Percentiles rank a stretch among this genome's conserved stretches.
phyloP scores from a whole-genome alignment of 345 rosid species.

The Citrus glauca region DNA sequence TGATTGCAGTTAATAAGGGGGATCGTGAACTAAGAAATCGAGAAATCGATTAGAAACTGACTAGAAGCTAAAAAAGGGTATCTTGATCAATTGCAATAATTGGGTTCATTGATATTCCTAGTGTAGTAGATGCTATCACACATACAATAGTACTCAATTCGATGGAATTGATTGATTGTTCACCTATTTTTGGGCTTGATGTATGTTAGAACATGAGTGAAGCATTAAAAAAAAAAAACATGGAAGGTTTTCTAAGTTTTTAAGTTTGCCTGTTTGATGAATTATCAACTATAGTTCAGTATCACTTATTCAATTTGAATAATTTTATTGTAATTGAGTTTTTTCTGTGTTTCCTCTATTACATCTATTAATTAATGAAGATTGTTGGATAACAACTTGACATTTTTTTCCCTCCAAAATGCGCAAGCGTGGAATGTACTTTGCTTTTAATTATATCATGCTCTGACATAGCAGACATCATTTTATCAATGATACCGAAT shows the following conservation, averaged over 20 bases:
- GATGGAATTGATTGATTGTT: no score
- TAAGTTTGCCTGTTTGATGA: background rate
- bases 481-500: conserved; percentile 11
- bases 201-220: background rate
- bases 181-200: background rate
- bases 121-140: no score
- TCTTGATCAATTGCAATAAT: no score
- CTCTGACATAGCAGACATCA: background rate
- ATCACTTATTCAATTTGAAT: background rate
- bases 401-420: background rate
- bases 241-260: background rate
- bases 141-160: no score
- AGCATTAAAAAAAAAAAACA: background rate
- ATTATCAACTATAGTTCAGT: background rate
- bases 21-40: no score
- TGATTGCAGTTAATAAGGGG: no score
- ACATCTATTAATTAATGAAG: background rate
- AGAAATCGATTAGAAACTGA: no score
- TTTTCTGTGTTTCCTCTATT: background rate
- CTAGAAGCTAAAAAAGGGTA: no score
- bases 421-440: background rate
- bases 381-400: background rate
- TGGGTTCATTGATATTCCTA: no score
- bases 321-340: background rate
- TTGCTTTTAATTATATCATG: conserved; percentile 2